A percentile compares a stretch with the other conserved stretches of the same genome.
Evolutionary conservation across 306 rosid genomes (phyloP).

Genomic region (Cyclanthera cordifolia): DNA sequence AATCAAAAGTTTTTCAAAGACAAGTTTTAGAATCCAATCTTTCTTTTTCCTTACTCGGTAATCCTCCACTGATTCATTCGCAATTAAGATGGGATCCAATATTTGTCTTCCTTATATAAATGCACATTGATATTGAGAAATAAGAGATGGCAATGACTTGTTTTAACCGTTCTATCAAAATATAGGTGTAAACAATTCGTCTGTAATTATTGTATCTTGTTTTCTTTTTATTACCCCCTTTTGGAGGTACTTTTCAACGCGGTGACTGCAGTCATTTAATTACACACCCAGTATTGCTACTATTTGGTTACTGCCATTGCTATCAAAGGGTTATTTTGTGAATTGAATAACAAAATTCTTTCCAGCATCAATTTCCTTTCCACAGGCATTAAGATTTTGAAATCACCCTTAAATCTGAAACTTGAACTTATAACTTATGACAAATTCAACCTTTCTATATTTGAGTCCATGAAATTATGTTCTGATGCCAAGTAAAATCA

Average conservation of each 20-base stretch:
- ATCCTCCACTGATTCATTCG: too few relatives aligned
- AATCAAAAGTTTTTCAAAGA: too few relatives aligned
- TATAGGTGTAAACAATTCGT: too few relatives aligned
- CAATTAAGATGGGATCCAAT: too few relatives aligned
- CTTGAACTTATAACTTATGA: neutral
- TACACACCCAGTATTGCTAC: neutral
- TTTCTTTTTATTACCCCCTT: neutral
- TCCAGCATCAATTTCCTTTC: neutral
- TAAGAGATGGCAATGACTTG: too few relatives aligned
- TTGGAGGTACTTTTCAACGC: neutral
- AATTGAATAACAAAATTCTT: neutral
- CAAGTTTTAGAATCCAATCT: too few relatives aligned
- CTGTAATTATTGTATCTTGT: neutral
- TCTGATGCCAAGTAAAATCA: neutral
- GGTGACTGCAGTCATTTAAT: neutral
- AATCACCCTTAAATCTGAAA: neutral
- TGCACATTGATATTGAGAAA: too few relatives aligned
- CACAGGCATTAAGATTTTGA: neutral
- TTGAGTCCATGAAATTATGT: neutral
- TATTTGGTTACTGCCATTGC: neutral
- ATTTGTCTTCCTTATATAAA: too few relatives aligned
- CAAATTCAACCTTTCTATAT: neutral
- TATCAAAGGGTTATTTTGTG: neutral
- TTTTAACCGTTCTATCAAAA: too few relatives aligned
- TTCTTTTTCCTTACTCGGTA: too few relatives aligned